These are phyloP conservation scores for Coniochaeta sp. DNA, from an alignment of 2,329 filamentous ascomycete genomes.

Conservation along the genomic window DNA sequence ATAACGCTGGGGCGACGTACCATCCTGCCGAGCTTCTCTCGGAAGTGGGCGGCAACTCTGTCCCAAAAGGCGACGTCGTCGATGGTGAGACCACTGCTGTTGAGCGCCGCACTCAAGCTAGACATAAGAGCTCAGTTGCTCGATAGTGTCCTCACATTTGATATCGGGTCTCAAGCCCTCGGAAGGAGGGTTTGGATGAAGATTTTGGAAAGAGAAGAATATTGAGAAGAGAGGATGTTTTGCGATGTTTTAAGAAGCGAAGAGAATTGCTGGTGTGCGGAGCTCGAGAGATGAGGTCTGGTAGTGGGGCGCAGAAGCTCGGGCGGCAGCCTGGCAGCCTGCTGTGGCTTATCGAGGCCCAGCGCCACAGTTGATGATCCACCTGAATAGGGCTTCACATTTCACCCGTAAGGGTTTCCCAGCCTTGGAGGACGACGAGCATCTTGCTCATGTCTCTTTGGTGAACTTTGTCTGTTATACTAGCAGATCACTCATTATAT, in stretches of 20 bases:
- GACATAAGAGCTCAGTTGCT: slow-evolving; percentile 15
- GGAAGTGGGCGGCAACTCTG: slow-evolving; percentile 16
- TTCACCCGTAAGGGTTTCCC: not conserved
- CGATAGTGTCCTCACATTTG: not conserved
- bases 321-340: not conserved
- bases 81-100: slow-evolving; percentile 9
- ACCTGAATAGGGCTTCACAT: not conserved
- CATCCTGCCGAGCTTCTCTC: slow-evolving; percentile 17
- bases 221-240: slow-evolving; percentile 7
- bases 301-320: not conserved
- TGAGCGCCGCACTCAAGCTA: slow-evolving; percentile 16
- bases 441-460: not conserved
- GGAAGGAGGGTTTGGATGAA: not conserved
- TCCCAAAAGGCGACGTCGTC: slow-evolving; percentile 15
- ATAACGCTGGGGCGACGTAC: slow-evolving; percentile 9
- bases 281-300: not conserved
- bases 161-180: not conserved
- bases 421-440: not conserved
- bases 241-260: not conserved
- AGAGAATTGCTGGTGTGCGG: not conserved
- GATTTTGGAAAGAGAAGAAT: not conserved
- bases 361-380: not conserved
- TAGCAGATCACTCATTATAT: not conserved
- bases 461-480: not conserved
- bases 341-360: not conserved